A percentile compares a stretch with the other conserved stretches of the same genome.
Conservation (phyloP, 2,329 filamentous ascomycete genomes). For the Capronia americana region DNA sequence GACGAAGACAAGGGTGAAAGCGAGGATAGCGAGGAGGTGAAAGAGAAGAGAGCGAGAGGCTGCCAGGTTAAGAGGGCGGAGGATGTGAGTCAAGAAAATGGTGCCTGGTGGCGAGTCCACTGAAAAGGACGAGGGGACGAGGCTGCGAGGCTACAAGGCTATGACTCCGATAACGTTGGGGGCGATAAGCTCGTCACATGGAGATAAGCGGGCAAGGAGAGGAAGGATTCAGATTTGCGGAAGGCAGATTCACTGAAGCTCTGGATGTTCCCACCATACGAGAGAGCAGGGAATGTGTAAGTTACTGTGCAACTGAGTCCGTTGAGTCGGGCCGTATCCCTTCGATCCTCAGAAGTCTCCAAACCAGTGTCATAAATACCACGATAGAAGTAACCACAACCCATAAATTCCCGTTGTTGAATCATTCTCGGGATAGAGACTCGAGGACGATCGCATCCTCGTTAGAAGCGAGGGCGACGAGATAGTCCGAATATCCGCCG, state of each 20-base stretch:
- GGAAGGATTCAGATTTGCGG: too few species aligned
- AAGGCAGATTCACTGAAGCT: too few species aligned
- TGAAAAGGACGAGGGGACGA: neutral
- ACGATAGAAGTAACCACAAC: neutral
- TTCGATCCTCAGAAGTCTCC: too few species aligned
- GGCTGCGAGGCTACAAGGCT: neutral
- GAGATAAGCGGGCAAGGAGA: neutral
- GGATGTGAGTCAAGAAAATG: conserved; percentile 7
- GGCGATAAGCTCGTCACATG: conserved; percentile 1
- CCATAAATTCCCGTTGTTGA: neutral
- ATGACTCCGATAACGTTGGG: neutral
- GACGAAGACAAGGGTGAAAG: neutral
- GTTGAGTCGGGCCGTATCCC: neutral
- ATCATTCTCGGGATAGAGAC: neutral
- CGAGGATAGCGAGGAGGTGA: neutral
- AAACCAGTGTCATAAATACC: neutral
- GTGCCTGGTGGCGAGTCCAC: conserved; percentile 4
- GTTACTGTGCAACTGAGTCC: neutral
- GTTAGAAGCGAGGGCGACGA: neutral
- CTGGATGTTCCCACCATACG: neutral
- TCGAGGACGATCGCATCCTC: neutral
- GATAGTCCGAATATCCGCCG: neutral
- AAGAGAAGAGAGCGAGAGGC: neutral
- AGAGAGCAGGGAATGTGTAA: neutral
- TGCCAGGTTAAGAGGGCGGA: neutral